Conservation (phyloP, 164 flowering plant species). For the Chloranthus sessilifolius region DNA sequence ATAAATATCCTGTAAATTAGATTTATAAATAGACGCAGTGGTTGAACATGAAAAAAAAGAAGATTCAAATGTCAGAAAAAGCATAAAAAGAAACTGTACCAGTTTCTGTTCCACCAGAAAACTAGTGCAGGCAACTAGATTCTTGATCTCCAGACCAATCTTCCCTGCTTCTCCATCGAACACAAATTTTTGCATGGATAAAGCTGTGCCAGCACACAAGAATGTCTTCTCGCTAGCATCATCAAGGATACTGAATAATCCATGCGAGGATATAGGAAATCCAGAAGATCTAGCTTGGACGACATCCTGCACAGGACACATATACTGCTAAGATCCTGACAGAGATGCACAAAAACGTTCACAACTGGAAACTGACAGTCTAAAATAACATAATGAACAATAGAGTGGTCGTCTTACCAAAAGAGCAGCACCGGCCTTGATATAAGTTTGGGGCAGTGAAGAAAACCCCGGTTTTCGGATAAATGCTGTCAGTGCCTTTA, state of each 20-base stretch:
- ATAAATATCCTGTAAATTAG: too few relatives aligned
- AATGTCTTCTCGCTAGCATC: constrained; percentile 92
- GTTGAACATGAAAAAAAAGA: too few relatives aligned
- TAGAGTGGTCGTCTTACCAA: constrained; percentile 58
- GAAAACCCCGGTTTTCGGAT: constrained; percentile 51
- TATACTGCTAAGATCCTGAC: not conserved
- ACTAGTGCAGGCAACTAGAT: constrained; percentile 72
- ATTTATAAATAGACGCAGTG: too few relatives aligned
- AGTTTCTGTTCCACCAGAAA: constrained; percentile 78
- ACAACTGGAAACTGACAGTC: not conserved
- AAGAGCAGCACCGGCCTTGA: constrained; percentile 70
- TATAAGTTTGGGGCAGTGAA: constrained; percentile 54
- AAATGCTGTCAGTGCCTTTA: constrained; percentile 48
- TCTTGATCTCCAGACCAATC: constrained; percentile 67
- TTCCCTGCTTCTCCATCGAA: constrained; percentile 83
- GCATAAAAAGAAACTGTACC: constrained; percentile 34
- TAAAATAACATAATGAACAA: not conserved
- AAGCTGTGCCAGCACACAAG: constrained; percentile 66
- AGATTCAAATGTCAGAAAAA: too few relatives aligned
- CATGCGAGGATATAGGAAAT: constrained; percentile 59
- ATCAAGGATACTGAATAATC: constrained; percentile 70
- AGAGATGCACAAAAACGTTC: not conserved
- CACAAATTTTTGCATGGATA: constrained; percentile 64
- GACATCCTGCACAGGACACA: constrained; percentile 49
- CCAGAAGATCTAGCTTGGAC: constrained; percentile 57